Evolutionary conservation across 257 asterid species (phyloP).

Genomic region (Solanum tarijense): DNA sequence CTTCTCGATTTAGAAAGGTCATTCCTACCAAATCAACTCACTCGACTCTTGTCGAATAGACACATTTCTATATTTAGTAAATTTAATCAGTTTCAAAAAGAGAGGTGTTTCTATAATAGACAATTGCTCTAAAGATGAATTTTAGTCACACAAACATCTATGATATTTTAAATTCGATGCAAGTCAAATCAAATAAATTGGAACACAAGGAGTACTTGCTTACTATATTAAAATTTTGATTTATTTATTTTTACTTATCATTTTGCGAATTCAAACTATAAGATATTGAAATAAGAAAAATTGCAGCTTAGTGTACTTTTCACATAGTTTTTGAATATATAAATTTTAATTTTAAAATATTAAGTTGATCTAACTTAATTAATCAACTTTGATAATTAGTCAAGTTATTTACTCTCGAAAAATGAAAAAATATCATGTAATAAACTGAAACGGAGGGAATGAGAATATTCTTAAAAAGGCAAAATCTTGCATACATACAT

Average conservation of each 20-base stretch:
- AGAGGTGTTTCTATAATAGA: too few relatives aligned
- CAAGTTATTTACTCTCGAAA: background rate
- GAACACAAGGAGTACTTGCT: background rate
- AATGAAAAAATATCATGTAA: fast-evolving
- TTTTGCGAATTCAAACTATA: background rate
- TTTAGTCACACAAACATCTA: too few relatives aligned
- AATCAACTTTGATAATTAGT: background rate
- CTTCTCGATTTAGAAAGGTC: background rate
- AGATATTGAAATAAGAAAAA: background rate
- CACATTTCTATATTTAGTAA: background rate
- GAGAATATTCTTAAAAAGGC: background rate
- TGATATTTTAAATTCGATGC: too few relatives aligned
- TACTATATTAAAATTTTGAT: background rate
- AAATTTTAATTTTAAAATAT: background rate
- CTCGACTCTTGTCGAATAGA: background rate
- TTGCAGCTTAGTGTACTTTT: background rate
- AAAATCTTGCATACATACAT: background rate
- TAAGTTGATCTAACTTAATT: background rate
- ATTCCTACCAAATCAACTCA: background rate
- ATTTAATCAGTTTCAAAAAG: too few relatives aligned
- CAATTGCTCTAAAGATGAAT: too few relatives aligned
- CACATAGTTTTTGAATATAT: background rate
- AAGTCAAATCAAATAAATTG: background rate
- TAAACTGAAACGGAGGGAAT: background rate
- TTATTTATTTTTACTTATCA: background rate